Evolutionary conservation across 176 grass and related monocot species (phyloP), one percentile per base, ranked within the genome.

Genomic region (Aegilops tauschii): DNA sequence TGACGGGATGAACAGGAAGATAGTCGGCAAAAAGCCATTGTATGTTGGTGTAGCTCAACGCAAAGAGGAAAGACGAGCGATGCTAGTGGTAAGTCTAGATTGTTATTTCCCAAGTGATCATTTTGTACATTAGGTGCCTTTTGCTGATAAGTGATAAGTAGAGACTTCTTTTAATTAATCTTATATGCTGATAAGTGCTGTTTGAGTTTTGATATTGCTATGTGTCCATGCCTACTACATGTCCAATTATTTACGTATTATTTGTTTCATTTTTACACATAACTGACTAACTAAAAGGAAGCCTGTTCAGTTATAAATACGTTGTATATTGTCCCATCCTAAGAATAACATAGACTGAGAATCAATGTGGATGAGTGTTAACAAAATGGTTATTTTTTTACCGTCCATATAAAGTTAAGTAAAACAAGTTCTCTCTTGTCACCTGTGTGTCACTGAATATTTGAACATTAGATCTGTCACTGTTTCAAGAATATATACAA

Each of bases 41-140:
- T 94, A 85, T 54, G 90, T 94, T 59, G 84, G 54, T 79, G n/a
- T 87, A 18, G 84, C 84, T 68, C 86, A 94, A 76, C 66, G 71
- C 3, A 90, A 82, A 52, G 92, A 94, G 80, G 77, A 90, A 81
- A 87, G 71, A 80, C 90, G 52, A 65, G 65, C 87, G 0, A 85
- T 81, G 77, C 49, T 94, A 69, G 78, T 54, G 68, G 84, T 92
- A 85, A 8, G 64, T 83, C 16, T 11, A 10, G 30, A 59, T 8
- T 5, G 8, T 29, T 28, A 12, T 12, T 14, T 29, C 59, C 49
- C 13, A 52, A 52, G 4, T 16, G 49, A 52, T 52, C 49, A 17
- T 52, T 5, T 52, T 52, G 49, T 52, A 52, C 14, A 10, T 16
- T 52, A 16, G 49, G 49, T 52, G 12, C 14, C 49, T 52, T 52